Conservation (phyloP, 768 basidiomycete species). For the Boletellus emodensis region DNA sequence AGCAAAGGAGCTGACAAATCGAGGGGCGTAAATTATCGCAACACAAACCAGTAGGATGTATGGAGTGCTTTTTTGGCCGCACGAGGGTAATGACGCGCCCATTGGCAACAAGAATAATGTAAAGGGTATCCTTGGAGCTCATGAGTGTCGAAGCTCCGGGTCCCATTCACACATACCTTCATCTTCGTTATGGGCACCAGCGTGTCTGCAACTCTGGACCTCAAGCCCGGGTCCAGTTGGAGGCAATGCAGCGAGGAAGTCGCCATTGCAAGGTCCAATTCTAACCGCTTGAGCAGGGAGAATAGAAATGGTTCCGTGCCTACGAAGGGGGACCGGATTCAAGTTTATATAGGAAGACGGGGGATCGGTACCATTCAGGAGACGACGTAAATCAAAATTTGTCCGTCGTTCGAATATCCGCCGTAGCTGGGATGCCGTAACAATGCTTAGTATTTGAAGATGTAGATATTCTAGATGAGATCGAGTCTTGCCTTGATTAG, state of each 20-base stretch:
- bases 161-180: constrained; percentile 47
- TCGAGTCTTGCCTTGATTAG: constrained; percentile 75
- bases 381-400: constrained; percentile 84
- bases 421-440: constrained; percentile 79
- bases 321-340: constrained; percentile 26
- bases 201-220: constrained; percentile 73
- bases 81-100: constrained; percentile 82
- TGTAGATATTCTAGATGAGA: constrained; percentile 94
- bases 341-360: background rate
- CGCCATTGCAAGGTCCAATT: constrained; percentile 77
- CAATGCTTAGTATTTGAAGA: constrained; percentile 86
- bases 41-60: constrained; percentile 82
- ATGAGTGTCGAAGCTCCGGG: background rate
- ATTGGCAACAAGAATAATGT: constrained; percentile 79
- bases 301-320: constrained; percentile 81
- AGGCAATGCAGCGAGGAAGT: constrained; percentile 80
- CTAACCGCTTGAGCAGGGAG: constrained; percentile 64
- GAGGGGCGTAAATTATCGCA: background rate
- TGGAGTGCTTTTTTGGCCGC: constrained; percentile 88
- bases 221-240: constrained; percentile 61
- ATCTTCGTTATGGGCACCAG: constrained; percentile 79
- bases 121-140: constrained; percentile 72
- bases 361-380: constrained; percentile 52
- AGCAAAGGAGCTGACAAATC: background rate
- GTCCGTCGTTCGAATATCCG: constrained; percentile 84